Evolutionary conservation across 805 yeast genomes (phyloP).

Genomic region (Candida krabiensis): DNA sequence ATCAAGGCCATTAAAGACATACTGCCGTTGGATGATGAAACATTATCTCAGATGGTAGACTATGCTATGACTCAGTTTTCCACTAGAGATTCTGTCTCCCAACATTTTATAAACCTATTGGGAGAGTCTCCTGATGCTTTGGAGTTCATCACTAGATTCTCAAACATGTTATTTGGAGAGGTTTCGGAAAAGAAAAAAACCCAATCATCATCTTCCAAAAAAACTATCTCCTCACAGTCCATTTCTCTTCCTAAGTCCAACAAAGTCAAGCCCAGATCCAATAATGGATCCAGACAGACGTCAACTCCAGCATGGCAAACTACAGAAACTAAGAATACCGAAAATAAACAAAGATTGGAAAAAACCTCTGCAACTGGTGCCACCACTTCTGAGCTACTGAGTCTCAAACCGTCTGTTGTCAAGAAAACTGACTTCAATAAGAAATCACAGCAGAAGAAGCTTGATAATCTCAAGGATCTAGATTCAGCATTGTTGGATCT

Average conservation of each 20-base stretch:
- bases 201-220: slow-evolving; percentile 3
- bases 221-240: neutral
- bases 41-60: slow-evolving; percentile 53
- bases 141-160: slow-evolving; percentile 46
- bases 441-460: slow-evolving; percentile 42
- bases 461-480: slow-evolving; percentile 50
- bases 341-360: slow-evolving; percentile 12
- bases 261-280: neutral
- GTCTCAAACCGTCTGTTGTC: slow-evolving; percentile 35
- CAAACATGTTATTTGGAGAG: slow-evolving; percentile 38
- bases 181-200: slow-evolving; percentile 10
- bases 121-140: slow-evolving; percentile 58
- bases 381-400: slow-evolving; percentile 50
- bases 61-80: slow-evolving; percentile 47
- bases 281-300: neutral
- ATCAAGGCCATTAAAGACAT: slow-evolving; percentile 29
- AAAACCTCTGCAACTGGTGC: slow-evolving; percentile 26
- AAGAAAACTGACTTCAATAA: slow-evolving; percentile 32
- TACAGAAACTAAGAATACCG: neutral
- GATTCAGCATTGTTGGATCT: slow-evolving; percentile 48
- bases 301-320: slow-evolving; percentile 5
- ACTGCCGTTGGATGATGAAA: slow-evolving; percentile 59
- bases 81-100: slow-evolving; percentile 46
- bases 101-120: slow-evolving; percentile 53
- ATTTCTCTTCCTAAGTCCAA: slow-evolving; percentile 10